phyloP scores from a whole-genome alignment of 2,329 filamentous ascomycete genomes.

The Colletotrichum sojae region DNA sequence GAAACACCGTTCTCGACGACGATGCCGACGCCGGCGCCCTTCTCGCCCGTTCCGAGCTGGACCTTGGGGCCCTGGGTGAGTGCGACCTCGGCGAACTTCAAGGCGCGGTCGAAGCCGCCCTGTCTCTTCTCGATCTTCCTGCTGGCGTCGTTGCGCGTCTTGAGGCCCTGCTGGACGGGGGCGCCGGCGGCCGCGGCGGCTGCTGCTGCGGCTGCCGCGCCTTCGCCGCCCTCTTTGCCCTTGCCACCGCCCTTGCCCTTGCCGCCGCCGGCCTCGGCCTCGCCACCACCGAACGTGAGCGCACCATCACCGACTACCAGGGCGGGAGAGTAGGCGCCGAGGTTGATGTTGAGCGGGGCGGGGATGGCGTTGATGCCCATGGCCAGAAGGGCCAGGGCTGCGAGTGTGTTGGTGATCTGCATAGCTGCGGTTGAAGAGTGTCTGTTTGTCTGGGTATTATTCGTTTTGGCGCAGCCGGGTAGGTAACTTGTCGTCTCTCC shows the following conservation, averaged over 20 bases:
- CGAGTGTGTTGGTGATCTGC: conserved; percentile 33
- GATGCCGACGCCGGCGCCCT: conserved; percentile 57
- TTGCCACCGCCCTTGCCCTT: conserved; percentile 20
- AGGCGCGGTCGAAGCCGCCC: conserved; percentile 56
- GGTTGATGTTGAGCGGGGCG: conserved; percentile 52
- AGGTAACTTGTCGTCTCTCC: conserved; percentile 13
- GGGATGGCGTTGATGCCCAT: conserved; percentile 48
- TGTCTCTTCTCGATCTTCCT: conserved; percentile 53
- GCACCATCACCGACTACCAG: conserved; percentile 58
- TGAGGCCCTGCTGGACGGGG: neutral
- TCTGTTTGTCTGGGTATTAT: neutral
- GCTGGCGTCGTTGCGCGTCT: neutral
- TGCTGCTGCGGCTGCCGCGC: conserved; percentile 19
- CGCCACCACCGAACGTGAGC: conserved; percentile 60
- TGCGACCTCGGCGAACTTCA: conserved; percentile 56
- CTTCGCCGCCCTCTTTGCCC: conserved; percentile 12
- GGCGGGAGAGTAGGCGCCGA: conserved; percentile 53
- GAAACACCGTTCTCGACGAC: conserved; percentile 49
- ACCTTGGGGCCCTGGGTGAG: conserved; percentile 56
- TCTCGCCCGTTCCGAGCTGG: conserved; percentile 56
- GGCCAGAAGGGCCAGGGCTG: conserved; percentile 47
- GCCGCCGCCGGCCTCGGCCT: conserved; percentile 40
- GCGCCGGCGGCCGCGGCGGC: conserved; percentile 24
- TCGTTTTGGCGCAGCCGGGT: conserved; percentile 33
- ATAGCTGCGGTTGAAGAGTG: conserved; percentile 4